Conservation (phyloP, 208 protist genomes). For the Strigomonas culicis region DNA sequence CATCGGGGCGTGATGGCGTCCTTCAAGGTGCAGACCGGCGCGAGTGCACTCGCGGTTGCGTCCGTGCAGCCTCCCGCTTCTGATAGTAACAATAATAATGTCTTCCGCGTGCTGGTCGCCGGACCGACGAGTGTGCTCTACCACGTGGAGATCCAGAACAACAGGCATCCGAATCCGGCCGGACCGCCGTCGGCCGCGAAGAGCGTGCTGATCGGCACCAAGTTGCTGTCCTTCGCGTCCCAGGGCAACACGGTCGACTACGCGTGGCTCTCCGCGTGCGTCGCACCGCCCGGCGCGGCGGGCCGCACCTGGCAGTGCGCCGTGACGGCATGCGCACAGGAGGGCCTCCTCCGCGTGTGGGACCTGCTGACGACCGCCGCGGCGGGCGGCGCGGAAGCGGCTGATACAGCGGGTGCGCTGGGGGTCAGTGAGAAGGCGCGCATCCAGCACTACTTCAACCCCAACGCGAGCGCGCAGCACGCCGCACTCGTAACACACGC, state of each 20-base stretch:
- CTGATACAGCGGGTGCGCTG: too few species aligned
- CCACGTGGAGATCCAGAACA: slow-evolving; percentile 12
- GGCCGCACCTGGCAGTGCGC: slow-evolving; percentile 19
- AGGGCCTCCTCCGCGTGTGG: slow-evolving; percentile 74
- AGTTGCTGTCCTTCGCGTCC: slow-evolving; percentile 66
- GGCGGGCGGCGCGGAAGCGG: too few species aligned
- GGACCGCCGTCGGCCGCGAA: background rate
- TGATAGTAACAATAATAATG: too few species aligned
- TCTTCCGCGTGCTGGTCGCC: slow-evolving; percentile 53
- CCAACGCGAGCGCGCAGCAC: too few species aligned
- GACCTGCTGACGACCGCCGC: slow-evolving; percentile 26
- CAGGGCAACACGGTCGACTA: slow-evolving; percentile 59
- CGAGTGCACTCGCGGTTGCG: slow-evolving; percentile 37
- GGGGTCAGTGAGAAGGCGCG: slow-evolving; percentile 6
- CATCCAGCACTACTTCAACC: too few species aligned
- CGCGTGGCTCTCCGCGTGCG: slow-evolving; percentile 45
- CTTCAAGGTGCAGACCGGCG: slow-evolving; percentile 41
- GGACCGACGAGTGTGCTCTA: slow-evolving; percentile 60
- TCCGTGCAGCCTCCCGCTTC: background rate
- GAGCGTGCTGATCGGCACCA: slow-evolving; percentile 26
- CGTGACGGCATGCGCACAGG: slow-evolving; percentile 65
- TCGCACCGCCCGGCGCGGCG: background rate
- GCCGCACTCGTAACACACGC: too few species aligned
- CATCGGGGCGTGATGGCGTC: slow-evolving; percentile 17
- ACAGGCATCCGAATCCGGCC: background rate